phyloP scores from a whole-genome alignment of 2,329 filamentous ascomycete species.

The Aaosphaeria arxii region DNA sequence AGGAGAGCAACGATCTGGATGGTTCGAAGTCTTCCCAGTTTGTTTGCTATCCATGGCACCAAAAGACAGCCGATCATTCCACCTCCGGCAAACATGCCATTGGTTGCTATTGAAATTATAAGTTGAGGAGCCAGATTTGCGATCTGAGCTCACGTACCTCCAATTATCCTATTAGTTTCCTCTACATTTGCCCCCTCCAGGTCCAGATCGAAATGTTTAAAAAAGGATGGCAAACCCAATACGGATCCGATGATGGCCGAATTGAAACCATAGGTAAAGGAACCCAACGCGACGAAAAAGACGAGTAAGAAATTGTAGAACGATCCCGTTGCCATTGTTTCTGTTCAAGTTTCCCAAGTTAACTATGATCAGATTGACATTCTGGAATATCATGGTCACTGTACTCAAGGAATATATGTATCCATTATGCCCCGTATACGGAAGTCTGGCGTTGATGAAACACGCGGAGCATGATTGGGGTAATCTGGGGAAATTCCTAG shows the following conservation, averaged over 20 bases:
- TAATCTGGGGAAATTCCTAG: too few relatives aligned
- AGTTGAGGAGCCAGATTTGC: neutral
- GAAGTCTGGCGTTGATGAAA: too few relatives aligned
- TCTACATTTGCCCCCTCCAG: neutral
- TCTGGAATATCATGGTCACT: too few relatives aligned
- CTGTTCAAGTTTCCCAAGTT: too few relatives aligned
- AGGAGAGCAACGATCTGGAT: neutral
- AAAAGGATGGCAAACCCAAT: conserved; percentile 1
- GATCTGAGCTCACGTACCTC: neutral
- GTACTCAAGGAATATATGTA: too few relatives aligned
- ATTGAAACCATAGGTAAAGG: conserved; percentile 4
- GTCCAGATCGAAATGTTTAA: neutral
- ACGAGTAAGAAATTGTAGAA: conserved; percentile 4
- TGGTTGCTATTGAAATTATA: neutral
- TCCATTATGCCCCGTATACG: too few relatives aligned
- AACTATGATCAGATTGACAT: too few relatives aligned
- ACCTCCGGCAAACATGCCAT: neutral
- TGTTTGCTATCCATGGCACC: neutral
- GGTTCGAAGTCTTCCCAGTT: neutral
- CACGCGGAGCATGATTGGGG: too few relatives aligned
- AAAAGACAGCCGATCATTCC: neutral
- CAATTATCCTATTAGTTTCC: neutral
- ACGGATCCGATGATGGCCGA: conserved; percentile 4
- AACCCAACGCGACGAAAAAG: conserved; percentile 5
- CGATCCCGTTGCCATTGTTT: neutral